Evolutionary conservation across 2,329 filamentous ascomycete species (phyloP), one percentile per base, ranked within the genome.

Genomic region (Pyrenochaeta sp.): DNA sequence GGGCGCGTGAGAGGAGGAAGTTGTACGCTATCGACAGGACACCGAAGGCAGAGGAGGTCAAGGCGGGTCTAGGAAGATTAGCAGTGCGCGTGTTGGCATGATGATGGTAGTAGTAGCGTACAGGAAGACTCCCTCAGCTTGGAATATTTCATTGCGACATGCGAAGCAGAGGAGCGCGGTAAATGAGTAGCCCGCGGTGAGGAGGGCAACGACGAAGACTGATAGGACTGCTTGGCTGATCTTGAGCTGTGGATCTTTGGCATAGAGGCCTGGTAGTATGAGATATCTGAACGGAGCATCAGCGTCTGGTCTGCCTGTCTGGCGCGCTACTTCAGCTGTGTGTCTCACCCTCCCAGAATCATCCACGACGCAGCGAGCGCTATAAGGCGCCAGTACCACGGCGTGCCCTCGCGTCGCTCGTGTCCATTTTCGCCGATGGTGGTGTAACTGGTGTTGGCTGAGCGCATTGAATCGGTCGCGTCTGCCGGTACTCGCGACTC

Each of bases 361-460:
- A 81, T 78, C 71, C 79, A 78, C 29, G 76, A 77, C 18, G 79
- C 76, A 2, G 71, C 67, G 6, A 78, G 67, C 7, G 79, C 78
- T 31, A 78, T 71, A 20, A 78, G 61, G 51, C 76, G 75, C 80
- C 80, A 82, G 60, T 82, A 82, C 80, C 79, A 82, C 36, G 79
- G 68, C 32, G 65, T 68, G 23, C 45, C 45, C 45, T 67, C 67
- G 37, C 49, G 59, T 18, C 54, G 53, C 17, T 60, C 63, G 37
- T 63, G 45, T 29, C 60, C 58, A 35, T 65, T 57, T 20, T 61
- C 56, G 52, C 46, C 49, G 48, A 75, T 65, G 59, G 67, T 67
- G 60, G 64, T 63, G 59, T 75, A 75, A 50, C 51, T 60, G 45
- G 64, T 65, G 50, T 66, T 67, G 43, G 56, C 51, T 37, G 68